Conservation (phyloP, 163 green algal species). For the Chlamydomonas reinhardtii region DNA sequence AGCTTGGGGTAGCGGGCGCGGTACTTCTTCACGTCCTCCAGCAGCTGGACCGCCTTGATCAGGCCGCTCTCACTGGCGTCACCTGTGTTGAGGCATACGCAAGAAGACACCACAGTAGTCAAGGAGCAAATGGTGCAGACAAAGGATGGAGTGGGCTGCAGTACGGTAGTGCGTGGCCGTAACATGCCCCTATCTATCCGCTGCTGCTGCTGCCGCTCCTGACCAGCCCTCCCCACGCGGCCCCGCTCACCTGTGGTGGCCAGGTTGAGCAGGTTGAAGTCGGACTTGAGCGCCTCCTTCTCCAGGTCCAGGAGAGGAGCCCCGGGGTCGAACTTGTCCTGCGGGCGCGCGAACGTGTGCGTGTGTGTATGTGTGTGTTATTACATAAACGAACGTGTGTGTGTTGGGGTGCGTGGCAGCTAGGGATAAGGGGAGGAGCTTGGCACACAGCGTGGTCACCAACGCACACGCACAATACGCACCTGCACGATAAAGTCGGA, state of each 20-base stretch:
- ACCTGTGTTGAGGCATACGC: slow-evolving; percentile 34
- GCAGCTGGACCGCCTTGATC: slow-evolving; percentile 78
- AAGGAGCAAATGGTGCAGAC: too few relatives aligned
- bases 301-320: slow-evolving; percentile 50
- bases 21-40: slow-evolving; percentile 71
- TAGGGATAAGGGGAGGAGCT: too few relatives aligned
- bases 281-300: slow-evolving; percentile 60
- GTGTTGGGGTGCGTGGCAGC: too few relatives aligned
- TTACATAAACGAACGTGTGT: too few relatives aligned
- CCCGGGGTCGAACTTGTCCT: slow-evolving; percentile 51
- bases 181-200: too few relatives aligned
- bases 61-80: slow-evolving; percentile 85
- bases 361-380: too few relatives aligned
- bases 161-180: too few relatives aligned
- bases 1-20: slow-evolving; percentile 77
- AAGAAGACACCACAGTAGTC: too few relatives aligned
- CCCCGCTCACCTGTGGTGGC: slow-evolving; percentile 24
- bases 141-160: too few relatives aligned
- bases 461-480: neutral
- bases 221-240: too few relatives aligned
- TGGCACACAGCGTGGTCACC: too few relatives aligned
- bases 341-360: neutral
- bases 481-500: slow-evolving; percentile 72
- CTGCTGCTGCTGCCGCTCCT: too few relatives aligned
- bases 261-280: slow-evolving; percentile 85